Evolutionary conservation across 2,329 filamentous ascomycete genomes (phyloP).

Genomic region (Talaromyces sp.): DNA sequence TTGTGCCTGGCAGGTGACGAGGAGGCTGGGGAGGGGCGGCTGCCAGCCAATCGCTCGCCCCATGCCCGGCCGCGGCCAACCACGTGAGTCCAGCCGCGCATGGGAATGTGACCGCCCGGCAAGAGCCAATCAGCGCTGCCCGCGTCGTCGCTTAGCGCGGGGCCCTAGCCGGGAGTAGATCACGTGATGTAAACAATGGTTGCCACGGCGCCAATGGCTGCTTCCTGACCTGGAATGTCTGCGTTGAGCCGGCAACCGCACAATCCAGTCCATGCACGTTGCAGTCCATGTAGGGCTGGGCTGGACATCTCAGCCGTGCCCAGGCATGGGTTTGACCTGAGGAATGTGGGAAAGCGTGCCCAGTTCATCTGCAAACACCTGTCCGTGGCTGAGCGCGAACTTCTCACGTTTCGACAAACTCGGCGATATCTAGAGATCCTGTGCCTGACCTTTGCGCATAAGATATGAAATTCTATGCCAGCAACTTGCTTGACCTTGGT

Average conservation of each 20-base stretch:
- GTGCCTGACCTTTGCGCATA: background rate
- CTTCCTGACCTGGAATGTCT: background rate
- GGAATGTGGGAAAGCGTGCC: background rate
- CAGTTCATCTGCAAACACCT: background rate
- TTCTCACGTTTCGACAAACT: too few relatives aligned
- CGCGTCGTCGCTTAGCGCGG: constrained; percentile 1
- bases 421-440: too few relatives aligned
- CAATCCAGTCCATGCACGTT: background rate
- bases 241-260: constrained; percentile 8
- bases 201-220: background rate
- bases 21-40: constrained; percentile 9
- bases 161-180: background rate
- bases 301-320: background rate
- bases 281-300: background rate
- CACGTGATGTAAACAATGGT: constrained; percentile 13
- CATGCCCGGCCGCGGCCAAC: constrained; percentile 13
- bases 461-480: background rate
- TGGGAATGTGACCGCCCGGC: constrained; percentile 2
- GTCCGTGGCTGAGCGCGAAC: background rate
- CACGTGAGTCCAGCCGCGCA: constrained; percentile 24
- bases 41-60: constrained; percentile 14
- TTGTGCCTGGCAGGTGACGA: constrained; percentile 12
- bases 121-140: constrained; percentile 1
- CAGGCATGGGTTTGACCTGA: background rate
- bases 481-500: too few relatives aligned